Evolutionary conservation across 2,329 filamentous ascomycete species (phyloP).

Genomic region (Fusarium marasasianum): DNA sequence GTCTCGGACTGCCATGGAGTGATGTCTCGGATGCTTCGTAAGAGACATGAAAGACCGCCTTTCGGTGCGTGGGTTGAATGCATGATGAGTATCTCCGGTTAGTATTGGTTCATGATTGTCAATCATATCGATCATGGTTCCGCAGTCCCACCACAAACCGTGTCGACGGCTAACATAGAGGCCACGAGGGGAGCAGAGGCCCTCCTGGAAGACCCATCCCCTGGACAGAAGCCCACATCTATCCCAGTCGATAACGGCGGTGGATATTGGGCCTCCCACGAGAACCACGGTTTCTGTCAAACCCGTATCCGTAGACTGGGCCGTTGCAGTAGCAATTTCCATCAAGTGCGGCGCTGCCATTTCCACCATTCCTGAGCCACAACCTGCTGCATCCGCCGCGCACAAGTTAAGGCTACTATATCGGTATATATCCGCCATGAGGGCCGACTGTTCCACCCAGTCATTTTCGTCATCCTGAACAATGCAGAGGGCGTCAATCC

Average conservation of each 20-base stretch:
- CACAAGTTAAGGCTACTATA: background rate
- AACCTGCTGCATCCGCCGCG: background rate
- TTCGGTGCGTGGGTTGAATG: background rate
- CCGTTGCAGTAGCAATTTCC: background rate
- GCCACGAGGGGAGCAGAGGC: background rate
- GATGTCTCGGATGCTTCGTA: accelerated
- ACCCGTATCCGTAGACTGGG: accelerated
- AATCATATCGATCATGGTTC: background rate
- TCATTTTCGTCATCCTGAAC: background rate
- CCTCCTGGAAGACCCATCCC: background rate
- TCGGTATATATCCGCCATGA: background rate
- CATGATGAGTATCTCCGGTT: accelerated
- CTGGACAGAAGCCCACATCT: background rate
- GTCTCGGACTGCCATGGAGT: background rate
- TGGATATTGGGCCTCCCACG: background rate
- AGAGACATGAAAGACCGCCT: background rate
- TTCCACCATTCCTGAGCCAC: background rate
- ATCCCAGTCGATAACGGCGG: accelerated
- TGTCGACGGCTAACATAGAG: background rate
- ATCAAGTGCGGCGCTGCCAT: background rate
- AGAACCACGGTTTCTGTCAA: background rate
- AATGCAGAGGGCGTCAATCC: background rate
- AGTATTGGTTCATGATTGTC: accelerated
- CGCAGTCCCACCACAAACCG: background rate
- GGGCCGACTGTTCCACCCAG: background rate